Conservation (phyloP, 169 alveolate genomes). For the Plasmodium malariae region DNA sequence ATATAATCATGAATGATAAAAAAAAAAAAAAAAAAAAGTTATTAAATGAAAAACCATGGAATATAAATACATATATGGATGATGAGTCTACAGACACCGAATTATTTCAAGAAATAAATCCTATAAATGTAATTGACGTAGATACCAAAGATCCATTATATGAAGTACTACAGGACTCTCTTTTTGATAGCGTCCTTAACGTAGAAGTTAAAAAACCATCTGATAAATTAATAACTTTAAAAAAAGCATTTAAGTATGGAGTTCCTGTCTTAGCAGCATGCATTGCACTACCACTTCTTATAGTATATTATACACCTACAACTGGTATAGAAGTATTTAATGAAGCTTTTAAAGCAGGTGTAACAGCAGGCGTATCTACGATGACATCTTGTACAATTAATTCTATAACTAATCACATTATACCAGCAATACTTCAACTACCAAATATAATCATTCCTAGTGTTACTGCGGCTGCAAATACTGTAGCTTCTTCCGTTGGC, state of each 20-base stretch:
- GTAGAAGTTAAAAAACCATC: background rate
- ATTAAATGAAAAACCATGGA: background rate
- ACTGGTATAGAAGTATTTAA: too few species aligned
- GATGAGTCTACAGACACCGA: background rate
- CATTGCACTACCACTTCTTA: background rate
- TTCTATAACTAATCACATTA: too few species aligned
- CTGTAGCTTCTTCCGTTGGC: too few species aligned
- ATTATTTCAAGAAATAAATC: background rate
- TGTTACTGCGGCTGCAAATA: too few species aligned
- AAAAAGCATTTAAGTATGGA: background rate
- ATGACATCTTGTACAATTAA: background rate
- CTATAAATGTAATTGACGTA: conserved; percentile 2
- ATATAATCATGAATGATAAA: background rate
- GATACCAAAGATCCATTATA: background rate
- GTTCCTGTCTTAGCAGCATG: background rate
- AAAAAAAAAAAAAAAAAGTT: background rate
- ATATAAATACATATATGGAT: background rate
- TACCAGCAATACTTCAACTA: too few species aligned
- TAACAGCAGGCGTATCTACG: background rate
- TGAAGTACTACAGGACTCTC: background rate
- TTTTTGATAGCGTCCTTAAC: conserved; percentile 4
- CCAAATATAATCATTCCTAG: too few species aligned
- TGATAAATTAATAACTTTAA: background rate
- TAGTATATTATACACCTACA: too few species aligned
- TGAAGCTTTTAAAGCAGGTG: background rate